phyloP scores from a whole-genome alignment of 192 early-diverging fungal genomes.

The Phlyctochytrium planicorne region DNA sequence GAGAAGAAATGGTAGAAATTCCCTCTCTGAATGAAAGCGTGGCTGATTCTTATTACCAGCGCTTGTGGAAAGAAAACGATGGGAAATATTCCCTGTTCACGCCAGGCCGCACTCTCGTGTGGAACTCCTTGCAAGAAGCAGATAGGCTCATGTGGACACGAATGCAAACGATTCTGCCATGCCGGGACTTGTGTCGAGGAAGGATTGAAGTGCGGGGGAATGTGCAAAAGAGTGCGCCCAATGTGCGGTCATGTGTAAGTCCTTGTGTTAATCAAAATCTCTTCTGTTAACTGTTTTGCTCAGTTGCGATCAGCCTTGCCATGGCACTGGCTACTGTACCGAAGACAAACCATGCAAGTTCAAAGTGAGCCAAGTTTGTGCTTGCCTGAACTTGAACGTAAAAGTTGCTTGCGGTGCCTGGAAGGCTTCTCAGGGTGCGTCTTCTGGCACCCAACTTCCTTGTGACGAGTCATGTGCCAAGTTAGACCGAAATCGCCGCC shows the following conservation, averaged over 20 bases:
- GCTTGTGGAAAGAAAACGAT: conserved; percentile 75
- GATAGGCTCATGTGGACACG: conserved; percentile 69
- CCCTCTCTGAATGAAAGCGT: not conserved
- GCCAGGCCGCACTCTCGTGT: conserved; percentile 66
- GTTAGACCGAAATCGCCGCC: conserved; percentile 71
- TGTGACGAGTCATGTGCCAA: conserved; percentile 85
- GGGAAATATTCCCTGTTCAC: conserved; percentile 81
- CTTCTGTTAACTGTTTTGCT: conserved; percentile 1
- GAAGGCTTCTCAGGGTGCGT: conserved; percentile 37
- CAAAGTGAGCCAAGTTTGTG: conserved; percentile 61
- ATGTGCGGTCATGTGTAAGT: conserved; percentile 82
- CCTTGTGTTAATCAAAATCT: not conserved
- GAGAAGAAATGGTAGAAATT: conserved; percentile 41
- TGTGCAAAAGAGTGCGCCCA: conserved; percentile 73
- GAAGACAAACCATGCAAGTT: conserved; percentile 71
- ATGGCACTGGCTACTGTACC: conserved; percentile 72
- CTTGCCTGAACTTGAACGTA: conserved; percentile 68
- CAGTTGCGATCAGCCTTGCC: conserved; percentile 57
- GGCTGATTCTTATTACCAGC: conserved; percentile 3
- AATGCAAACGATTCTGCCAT: conserved; percentile 83
- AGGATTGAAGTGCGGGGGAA: conserved; percentile 62
- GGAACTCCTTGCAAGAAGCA: conserved; percentile 63
- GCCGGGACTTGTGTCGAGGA: conserved; percentile 65
- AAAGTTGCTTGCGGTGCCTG: conserved; percentile 69
- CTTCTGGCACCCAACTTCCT: conserved; percentile 47